A percentile compares a stretch with the other conserved stretches of the same genome.
Conservation (phyloP, 1,139 yeast species). For the Taphrina populina region DNA sequence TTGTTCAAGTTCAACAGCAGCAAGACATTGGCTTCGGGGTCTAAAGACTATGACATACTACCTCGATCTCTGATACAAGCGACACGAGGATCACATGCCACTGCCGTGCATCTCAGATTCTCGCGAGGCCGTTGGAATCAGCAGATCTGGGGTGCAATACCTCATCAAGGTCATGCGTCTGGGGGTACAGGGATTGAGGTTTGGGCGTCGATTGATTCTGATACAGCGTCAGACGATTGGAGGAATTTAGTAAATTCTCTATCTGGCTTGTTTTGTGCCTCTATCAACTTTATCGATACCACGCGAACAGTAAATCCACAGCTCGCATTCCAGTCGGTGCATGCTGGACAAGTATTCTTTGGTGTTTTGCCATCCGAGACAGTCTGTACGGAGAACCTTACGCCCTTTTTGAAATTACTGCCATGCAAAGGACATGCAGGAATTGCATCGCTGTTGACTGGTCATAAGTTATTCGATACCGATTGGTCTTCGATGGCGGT, state of each 20-base stretch:
- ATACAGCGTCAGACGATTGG: conserved; percentile 57
- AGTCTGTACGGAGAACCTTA: conserved; percentile 92
- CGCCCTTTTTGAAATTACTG: conserved; percentile 84
- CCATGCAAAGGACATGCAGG: conserved; percentile 96
- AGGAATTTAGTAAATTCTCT: conserved; percentile 65
- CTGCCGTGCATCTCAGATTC: conserved; percentile 79
- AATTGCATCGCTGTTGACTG: conserved; percentile 77
- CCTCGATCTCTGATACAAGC: conserved; percentile 83
- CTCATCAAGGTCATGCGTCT: conserved; percentile 64
- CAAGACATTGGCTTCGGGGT: conserved; percentile 52
- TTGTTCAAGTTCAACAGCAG: conserved; percentile 45
- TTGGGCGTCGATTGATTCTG: conserved; percentile 67
- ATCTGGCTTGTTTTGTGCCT: conserved; percentile 93
- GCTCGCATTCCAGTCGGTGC: conserved; percentile 48
- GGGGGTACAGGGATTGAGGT: conserved; percentile 97
- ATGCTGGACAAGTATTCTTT: conserved; percentile 51
- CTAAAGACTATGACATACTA: conserved; percentile 63
- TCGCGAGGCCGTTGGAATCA: conserved; percentile 97
- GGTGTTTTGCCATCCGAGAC: conserved; percentile 96
- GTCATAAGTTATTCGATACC: conserved; percentile 93
- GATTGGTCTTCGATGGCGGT: conserved; percentile 94
- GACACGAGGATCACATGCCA: conserved; percentile 61
- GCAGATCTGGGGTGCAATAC: conserved; percentile 81
- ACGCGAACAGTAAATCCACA: conserved; percentile 75
- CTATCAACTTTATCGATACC: conserved; percentile 80